Evolutionary conservation across 768 basidiomycete genomes (phyloP).

Genomic region (Holtermannia corniformis): DNA sequence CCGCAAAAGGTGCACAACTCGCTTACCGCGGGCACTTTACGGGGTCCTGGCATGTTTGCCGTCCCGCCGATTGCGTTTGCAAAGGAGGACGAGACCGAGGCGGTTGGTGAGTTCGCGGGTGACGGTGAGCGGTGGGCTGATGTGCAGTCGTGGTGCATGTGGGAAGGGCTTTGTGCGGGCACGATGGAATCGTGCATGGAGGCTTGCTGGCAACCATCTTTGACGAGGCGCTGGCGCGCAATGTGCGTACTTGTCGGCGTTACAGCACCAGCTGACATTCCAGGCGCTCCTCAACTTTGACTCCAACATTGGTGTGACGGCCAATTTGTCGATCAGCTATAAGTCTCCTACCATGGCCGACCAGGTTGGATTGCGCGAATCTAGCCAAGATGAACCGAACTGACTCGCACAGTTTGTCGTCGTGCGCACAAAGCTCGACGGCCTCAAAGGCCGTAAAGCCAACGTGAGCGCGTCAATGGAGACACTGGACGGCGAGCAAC

Average conservation of each 20-base stretch:
- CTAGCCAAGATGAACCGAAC: neutral
- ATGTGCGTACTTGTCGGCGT: slow-evolving; percentile 47
- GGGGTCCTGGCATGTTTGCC: slow-evolving; percentile 78
- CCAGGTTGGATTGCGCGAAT: slow-evolving; percentile 49
- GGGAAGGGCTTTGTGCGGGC: slow-evolving; percentile 71
- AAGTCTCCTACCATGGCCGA: slow-evolving; percentile 80
- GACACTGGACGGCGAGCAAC: slow-evolving; percentile 65
- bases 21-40: slow-evolving; percentile 72
- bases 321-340: slow-evolving; percentile 70
- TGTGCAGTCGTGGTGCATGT: slow-evolving; percentile 58
- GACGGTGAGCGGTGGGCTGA: too few species aligned
- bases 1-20: slow-evolving; percentile 69
- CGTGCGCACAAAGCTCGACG: slow-evolving; percentile 58
- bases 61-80: slow-evolving; percentile 66
- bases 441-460: slow-evolving; percentile 68
- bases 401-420: slow-evolving; percentile 59
- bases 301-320: slow-evolving; percentile 85
- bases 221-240: slow-evolving; percentile 70
- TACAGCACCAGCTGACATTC: too few species aligned
- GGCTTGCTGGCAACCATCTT: slow-evolving; percentile 81
- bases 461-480: slow-evolving; percentile 63
- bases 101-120: slow-evolving; percentile 41
- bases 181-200: slow-evolving; percentile 91
- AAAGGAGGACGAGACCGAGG: slow-evolving; percentile 65
- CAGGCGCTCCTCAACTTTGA: slow-evolving; percentile 81